phyloP scores from a whole-genome alignment of 495 filamentous ascomycete genomes.

The Chaetomium tenue region DNA sequence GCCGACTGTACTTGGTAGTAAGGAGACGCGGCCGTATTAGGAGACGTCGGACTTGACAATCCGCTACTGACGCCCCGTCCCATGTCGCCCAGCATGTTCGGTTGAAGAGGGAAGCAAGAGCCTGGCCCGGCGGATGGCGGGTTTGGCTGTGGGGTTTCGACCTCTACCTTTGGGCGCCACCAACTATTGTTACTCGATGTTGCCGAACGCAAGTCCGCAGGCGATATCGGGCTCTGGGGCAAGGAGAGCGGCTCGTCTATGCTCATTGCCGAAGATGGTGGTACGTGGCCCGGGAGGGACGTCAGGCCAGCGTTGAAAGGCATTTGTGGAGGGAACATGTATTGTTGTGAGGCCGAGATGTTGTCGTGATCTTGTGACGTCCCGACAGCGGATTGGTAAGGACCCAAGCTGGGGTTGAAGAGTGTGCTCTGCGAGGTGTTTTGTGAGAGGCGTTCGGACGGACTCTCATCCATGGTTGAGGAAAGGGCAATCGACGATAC shows the following conservation, averaged over 20 bases:
- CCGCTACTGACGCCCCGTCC: slow-evolving; percentile 4
- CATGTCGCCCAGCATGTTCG: slow-evolving; percentile 12
- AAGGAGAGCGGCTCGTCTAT: slow-evolving; percentile 27
- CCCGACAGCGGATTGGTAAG: slow-evolving; percentile 18
- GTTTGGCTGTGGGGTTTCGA: slow-evolving; percentile 22
- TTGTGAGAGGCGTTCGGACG: slow-evolving; percentile 26
- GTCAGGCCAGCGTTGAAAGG: slow-evolving; percentile 15
- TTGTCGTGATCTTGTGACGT: slow-evolving; percentile 13
- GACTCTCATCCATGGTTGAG: slow-evolving; percentile 24
- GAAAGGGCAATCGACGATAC: slow-evolving; percentile 30
- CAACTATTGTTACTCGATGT: slow-evolving; percentile 21
- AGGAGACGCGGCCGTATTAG: slow-evolving; percentile 18
- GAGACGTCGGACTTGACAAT: slow-evolving; percentile 24
- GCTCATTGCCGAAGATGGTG: slow-evolving; percentile 26
- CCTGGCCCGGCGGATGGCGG: slow-evolving; percentile 19
- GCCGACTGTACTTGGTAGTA: slow-evolving; percentile 24
- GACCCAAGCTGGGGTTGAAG: slow-evolving; percentile 20
- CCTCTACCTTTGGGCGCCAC: slow-evolving; percentile 27
- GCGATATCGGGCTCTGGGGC: slow-evolving; percentile 17
- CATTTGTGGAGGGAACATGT: slow-evolving; percentile 24
- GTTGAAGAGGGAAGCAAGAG: slow-evolving; percentile 17
- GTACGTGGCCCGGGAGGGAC: slow-evolving; percentile 9
- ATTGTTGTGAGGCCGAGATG: slow-evolving; percentile 19
- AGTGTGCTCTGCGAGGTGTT: slow-evolving; percentile 36
- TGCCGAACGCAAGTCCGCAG: slow-evolving; percentile 14